Evolutionary conservation across 2,329 filamentous ascomycete genomes (phyloP), one percentile per base, ranked within the genome.

Genomic region (Hirsutella rhossiliensis): DNA sequence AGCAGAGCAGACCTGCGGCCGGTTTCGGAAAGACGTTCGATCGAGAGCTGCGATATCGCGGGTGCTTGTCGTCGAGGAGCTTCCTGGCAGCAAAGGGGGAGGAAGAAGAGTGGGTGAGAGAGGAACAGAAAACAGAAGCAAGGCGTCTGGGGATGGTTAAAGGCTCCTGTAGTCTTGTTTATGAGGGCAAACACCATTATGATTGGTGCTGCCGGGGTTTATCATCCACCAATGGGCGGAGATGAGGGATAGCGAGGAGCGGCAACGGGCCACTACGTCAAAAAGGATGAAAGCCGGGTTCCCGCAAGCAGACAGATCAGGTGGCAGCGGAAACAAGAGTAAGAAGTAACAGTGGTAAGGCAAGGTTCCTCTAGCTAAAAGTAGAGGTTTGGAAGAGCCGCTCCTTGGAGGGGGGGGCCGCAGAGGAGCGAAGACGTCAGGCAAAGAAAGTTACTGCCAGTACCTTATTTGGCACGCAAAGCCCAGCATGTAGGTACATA

Each of bases 171-270:
- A 45, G 50, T 50, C 46, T 46, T 56, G 54, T 58, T 56, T 58
- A 56, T 51, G 50, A 54, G 47, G 53, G 45, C 48, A 48, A 52
- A 47, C 47, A 47, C 43, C 46, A 47, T 50, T 58, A 52, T 62
- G 59, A 62, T 63, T 63, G 61, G 61, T 54, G 53, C 52, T 54
- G 44, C 46, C 51, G 47, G 52, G 55, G 57, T 49, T 50, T 48
- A 39, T 50, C 50, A 45, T 53, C 49, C 52, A 56, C 61, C 61
- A 63, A 62, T 62, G 49, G 50, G 39, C 54, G 52, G 53, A 55
- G 57, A 56, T 57, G 58, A 62, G 56, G 58, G 55, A 60, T 53
- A 58, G 54, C 47, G 50, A 50, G 52, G 52, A 54, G 58, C 54
- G 56, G 57, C 56, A 58, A 57, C 50, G 49, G 55, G 50, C 48